These are phyloP conservation scores for Chlorella sp. DNA, from an alignment of 139 green algal species.

Conservation along the genomic window DNA sequence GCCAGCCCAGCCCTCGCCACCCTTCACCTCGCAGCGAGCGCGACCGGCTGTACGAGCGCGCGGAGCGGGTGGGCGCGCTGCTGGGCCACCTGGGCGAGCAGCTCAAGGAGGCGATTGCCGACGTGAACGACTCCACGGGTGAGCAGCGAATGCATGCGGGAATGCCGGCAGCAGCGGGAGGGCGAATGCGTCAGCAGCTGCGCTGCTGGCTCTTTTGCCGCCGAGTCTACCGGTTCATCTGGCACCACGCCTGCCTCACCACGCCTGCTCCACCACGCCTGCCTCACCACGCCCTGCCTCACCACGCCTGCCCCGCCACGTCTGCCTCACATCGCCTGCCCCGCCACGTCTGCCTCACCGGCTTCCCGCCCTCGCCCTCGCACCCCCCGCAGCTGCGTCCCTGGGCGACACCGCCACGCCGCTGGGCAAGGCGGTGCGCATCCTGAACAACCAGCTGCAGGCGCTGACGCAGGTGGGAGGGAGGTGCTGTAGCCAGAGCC, in stretches of 20 bases:
- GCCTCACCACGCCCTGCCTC: too few species aligned
- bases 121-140: slow-evolving; percentile 44
- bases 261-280: too few species aligned
- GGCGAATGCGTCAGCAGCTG: too few species aligned
- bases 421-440: slow-evolving; percentile 80
- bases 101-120: slow-evolving; percentile 49
- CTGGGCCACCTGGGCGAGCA: slow-evolving; percentile 64
- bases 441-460: slow-evolving; percentile 94
- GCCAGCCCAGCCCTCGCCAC: neutral
- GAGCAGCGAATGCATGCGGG: neutral
- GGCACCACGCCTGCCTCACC: too few species aligned
- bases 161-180: too few species aligned
- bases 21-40: slow-evolving; percentile 44
- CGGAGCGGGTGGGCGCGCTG: slow-evolving; percentile 48
- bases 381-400: slow-evolving; percentile 32
- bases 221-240: too few species aligned
- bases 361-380: neutral
- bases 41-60: slow-evolving; percentile 69
- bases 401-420: slow-evolving; percentile 67
- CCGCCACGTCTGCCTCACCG: neutral
- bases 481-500: neutral
- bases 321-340: neutral
- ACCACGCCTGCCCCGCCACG: neutral
- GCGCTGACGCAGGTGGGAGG: slow-evolving; percentile 51
- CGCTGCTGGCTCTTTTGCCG: neutral